These are phyloP conservation scores for Pisolithus sp. DNA, from an alignment of 768 basidiomycete species.

Conservation along the genomic window DNA sequence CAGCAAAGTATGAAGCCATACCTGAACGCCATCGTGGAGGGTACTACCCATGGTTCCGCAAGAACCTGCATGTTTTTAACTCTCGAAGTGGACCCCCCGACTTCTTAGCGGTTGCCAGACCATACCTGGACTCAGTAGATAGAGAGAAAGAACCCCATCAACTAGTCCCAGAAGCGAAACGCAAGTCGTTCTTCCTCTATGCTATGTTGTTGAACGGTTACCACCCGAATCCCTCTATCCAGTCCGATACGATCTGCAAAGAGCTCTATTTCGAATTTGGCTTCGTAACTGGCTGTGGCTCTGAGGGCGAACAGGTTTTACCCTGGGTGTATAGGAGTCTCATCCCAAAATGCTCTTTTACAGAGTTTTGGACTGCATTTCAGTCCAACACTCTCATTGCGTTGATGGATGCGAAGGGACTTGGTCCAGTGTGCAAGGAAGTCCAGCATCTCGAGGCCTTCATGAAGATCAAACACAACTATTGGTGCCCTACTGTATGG, in stretches of 20 bases:
- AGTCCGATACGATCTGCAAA: not conserved
- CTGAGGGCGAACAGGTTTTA: slow-evolving; percentile 1
- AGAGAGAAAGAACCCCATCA: not conserved
- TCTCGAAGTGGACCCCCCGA: not conserved
- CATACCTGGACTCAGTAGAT: not conserved
- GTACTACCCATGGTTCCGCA: slow-evolving; percentile 31
- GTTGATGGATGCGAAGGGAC: slow-evolving; percentile 21
- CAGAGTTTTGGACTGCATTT: slow-evolving; percentile 30
- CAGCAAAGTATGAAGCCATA: slow-evolving; percentile 17
- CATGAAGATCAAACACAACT: slow-evolving; percentile 7
- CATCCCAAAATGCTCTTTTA: slow-evolving; percentile 26
- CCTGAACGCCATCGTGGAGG: slow-evolving; percentile 17
- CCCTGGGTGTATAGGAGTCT: slow-evolving; percentile 17
- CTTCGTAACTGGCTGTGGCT: slow-evolving; percentile 8
- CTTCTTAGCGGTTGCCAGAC: not conserved
- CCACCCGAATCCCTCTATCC: not conserved
- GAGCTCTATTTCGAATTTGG: slow-evolving; percentile 9
- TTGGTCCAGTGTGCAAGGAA: not conserved
- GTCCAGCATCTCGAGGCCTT: slow-evolving; percentile 21
- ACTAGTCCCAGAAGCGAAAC: not conserved
- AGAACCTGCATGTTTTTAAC: slow-evolving; percentile 28
- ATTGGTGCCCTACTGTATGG: slow-evolving; percentile 30
- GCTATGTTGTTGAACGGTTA: not conserved
- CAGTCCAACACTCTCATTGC: slow-evolving; percentile 15
- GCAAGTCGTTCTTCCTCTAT: not conserved